These are phyloP conservation scores for Pittosporum tobira DNA, from an alignment of 129 eudicot genomes.

Conservation along the genomic window DNA sequence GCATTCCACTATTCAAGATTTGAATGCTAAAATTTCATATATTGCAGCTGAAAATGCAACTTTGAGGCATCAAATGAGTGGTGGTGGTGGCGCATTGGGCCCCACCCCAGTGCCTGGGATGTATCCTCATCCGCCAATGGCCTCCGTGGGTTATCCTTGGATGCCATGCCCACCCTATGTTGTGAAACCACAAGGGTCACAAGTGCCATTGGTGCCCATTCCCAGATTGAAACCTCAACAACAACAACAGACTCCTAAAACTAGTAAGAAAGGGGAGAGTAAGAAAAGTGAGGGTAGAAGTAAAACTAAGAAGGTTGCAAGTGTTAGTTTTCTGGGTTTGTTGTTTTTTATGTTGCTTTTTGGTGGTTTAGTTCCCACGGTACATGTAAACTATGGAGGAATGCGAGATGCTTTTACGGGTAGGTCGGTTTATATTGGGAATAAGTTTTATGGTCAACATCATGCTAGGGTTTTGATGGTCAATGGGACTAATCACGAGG, in stretches of 20 bases:
- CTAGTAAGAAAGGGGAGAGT: slow-evolving; percentile 35
- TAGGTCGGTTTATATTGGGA: slow-evolving; percentile 19
- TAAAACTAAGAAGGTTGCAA: slow-evolving; percentile 68
- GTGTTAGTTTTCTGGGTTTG: slow-evolving; percentile 78
- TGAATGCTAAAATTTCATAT: slow-evolving; percentile 55
- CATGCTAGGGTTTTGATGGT: slow-evolving; percentile 52
- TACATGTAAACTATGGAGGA: slow-evolving; percentile 60
- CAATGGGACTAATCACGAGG: slow-evolving; percentile 28
- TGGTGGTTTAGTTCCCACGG: slow-evolving; percentile 76
- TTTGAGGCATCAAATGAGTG: slow-evolving; percentile 57
- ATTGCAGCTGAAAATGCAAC: slow-evolving; percentile 71
- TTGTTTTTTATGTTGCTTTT: slow-evolving; percentile 69
- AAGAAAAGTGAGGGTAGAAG: slow-evolving; percentile 54
- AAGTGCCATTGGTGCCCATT: slow-evolving; percentile 83
- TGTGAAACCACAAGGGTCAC: slow-evolving; percentile 70
- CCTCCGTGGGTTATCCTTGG: slow-evolving; percentile 80
- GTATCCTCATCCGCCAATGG: slow-evolving; percentile 59
- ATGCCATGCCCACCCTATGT: slow-evolving; percentile 64
- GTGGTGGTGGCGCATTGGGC: slow-evolving; percentile 25
- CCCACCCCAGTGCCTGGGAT: slow-evolving; percentile 41
- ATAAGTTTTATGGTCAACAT: slow-evolving; percentile 32
- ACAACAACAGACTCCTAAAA: slow-evolving; percentile 31
- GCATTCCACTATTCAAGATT: slow-evolving; percentile 78
- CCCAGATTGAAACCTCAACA: slow-evolving; percentile 70
- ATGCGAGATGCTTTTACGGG: slow-evolving; percentile 18